Percentiles rank a stretch among this genome's conserved stretches.
These are phyloP conservation scores for Coffea humblotiana DNA, from an alignment of 305 asterid genomes.

Conservation along the genomic window DNA sequence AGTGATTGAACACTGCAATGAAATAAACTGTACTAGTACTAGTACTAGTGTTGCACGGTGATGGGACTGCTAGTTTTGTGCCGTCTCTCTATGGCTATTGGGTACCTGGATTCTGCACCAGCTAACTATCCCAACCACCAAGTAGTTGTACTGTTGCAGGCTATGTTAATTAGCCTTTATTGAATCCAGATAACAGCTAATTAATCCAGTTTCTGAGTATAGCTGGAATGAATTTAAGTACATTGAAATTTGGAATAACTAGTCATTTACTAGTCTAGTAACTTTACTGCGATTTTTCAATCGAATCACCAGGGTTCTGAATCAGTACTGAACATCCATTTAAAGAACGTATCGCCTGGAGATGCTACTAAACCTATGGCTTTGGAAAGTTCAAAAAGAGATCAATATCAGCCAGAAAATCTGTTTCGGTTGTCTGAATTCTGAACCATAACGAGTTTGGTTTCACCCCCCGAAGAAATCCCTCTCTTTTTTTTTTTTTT, in stretches of 20 bases:
- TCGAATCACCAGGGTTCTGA: background rate
- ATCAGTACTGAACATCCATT: slow-evolving; percentile 6
- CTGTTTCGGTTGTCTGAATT: background rate
- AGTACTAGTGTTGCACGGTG: background rate
- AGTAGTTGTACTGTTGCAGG: background rate
- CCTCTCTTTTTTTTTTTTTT: background rate
- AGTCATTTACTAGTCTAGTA: background rate
- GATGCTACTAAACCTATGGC: background rate
- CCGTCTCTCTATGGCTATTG: background rate
- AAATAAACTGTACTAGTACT: background rate
- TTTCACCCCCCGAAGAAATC: background rate
- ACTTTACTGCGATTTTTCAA: background rate
- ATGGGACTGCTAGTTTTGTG: background rate
- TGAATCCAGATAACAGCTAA: background rate
- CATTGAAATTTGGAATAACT: slow-evolving; percentile 2
- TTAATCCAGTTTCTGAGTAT: background rate
- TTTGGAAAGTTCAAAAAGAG: background rate
- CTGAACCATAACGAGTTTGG: background rate
- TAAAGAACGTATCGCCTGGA: slow-evolving; percentile 2
- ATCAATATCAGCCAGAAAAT: background rate
- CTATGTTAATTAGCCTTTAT: background rate
- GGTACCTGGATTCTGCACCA: background rate
- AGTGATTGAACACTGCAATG: background rate
- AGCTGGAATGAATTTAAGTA: background rate
- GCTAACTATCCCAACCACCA: background rate